Evolutionary conservation across 306 rosid species (phyloP).

Genomic region (Coriaria nepalensis): DNA sequence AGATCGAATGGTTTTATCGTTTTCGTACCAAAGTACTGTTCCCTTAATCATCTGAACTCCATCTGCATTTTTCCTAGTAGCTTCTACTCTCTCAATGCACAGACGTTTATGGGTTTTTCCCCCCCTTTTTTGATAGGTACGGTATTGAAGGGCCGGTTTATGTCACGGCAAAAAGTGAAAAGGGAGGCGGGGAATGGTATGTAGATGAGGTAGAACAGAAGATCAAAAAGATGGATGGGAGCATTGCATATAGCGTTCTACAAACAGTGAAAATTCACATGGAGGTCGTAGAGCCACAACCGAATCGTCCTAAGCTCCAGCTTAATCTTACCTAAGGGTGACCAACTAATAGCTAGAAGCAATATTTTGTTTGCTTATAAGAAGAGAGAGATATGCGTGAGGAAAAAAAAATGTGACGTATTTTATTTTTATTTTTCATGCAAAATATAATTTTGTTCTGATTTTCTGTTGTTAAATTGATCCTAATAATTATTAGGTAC

Average conservation of each 20-base stretch:
- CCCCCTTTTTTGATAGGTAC: slow-evolving; percentile 28
- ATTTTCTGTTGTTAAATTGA: too few relatives aligned
- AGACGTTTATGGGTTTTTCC: background rate
- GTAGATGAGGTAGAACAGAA: slow-evolving; percentile 78
- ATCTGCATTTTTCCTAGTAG: background rate
- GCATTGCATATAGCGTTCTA: slow-evolving; percentile 50
- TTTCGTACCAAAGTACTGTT: slow-evolving; percentile 80
- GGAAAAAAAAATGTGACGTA: too few relatives aligned
- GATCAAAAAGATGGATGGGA: slow-evolving; percentile 81
- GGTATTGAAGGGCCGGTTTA: slow-evolving; percentile 94
- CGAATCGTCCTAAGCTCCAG: slow-evolving; percentile 80
- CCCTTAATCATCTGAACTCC: slow-evolving; percentile 2
- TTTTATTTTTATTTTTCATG: too few relatives aligned
- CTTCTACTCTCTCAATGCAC: background rate
- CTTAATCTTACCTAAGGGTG: slow-evolving; percentile 38
- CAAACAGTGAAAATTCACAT: slow-evolving; percentile 59
- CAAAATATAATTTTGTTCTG: too few relatives aligned
- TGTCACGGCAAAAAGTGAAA: slow-evolving; percentile 50
- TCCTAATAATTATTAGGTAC: too few relatives aligned
- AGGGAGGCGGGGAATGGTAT: slow-evolving; percentile 78
- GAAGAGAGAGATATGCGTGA: too few relatives aligned
- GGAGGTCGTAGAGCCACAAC: slow-evolving; percentile 98
- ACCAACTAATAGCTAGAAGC: too few relatives aligned
- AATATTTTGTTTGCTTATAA: too few relatives aligned
- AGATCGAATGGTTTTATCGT: slow-evolving; percentile 91